Evolutionary conservation across 129 eudicot species (phyloP).

Genomic region (Saposhnikovia divaricata): DNA sequence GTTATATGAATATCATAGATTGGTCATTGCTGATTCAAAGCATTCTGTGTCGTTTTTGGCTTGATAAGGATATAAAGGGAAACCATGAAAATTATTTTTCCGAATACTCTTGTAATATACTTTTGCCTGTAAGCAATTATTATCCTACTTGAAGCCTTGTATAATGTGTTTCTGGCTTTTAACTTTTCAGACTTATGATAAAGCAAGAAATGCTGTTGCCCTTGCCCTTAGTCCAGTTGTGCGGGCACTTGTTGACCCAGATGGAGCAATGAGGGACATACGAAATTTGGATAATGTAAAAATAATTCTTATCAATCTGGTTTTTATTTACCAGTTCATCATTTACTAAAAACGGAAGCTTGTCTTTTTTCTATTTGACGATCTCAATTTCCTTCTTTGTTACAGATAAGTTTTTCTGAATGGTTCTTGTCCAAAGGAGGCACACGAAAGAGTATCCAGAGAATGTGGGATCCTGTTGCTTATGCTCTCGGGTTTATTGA

Average conservation of each 20-base stretch:
- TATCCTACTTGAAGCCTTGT: background rate
- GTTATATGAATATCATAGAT: background rate
- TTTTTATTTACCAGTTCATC: constrained; percentile 1
- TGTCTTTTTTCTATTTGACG: background rate
- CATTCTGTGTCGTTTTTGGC: background rate
- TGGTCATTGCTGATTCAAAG: background rate
- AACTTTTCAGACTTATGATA: constrained; percentile 73
- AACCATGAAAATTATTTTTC: background rate
- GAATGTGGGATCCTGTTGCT: constrained; percentile 99
- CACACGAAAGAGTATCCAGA: constrained; percentile 81
- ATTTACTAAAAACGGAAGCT: background rate
- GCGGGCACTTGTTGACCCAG: constrained; percentile 93
- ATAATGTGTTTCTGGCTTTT: background rate
- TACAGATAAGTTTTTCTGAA: constrained; percentile 89
- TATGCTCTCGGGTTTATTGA: constrained; percentile 98
- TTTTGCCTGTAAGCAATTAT: background rate
- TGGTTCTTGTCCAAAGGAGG: constrained; percentile 99
- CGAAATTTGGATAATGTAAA: constrained; percentile 76
- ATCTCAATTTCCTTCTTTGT: background rate
- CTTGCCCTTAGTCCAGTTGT: constrained; percentile 99
- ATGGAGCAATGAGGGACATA: constrained; percentile 87
- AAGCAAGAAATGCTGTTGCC: constrained; percentile 98
- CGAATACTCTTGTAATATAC: background rate
- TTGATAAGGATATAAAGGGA: background rate
- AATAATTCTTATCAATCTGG: constrained; percentile 3